Evolutionary conservation across 352 stramenopile species (phyloP).

Genomic region (Peronospora destructor): DNA sequence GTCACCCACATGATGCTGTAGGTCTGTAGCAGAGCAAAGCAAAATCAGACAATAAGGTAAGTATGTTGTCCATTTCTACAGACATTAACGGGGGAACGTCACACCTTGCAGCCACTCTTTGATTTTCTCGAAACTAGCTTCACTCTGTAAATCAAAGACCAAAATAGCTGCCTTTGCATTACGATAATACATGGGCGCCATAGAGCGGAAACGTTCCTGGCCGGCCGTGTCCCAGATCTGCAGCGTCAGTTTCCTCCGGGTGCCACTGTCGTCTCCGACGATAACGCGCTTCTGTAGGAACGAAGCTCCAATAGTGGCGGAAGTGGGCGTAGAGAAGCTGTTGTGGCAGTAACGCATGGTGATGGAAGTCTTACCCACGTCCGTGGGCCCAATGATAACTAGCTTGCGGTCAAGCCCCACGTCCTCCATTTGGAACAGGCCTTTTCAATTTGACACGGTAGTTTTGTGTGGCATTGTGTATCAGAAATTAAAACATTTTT

Average conservation of each 20-base stretch:
- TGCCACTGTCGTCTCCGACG: slow-evolving; percentile 39
- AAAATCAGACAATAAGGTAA: slow-evolving; percentile 3
- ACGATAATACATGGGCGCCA: slow-evolving; percentile 88
- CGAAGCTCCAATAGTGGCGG: slow-evolving; percentile 78
- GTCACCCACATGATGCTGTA: slow-evolving; percentile 69
- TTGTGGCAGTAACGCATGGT: slow-evolving; percentile 86
- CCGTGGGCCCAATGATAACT: slow-evolving; percentile 84
- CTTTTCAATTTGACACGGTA: neutral
- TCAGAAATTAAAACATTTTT: too few species aligned
- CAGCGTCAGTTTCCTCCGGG: slow-evolving; percentile 74
- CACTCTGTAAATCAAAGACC: slow-evolving; percentile 77
- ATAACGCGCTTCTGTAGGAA: slow-evolving; percentile 85
- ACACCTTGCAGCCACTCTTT: slow-evolving; percentile 80
- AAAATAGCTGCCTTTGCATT: slow-evolving; percentile 85
- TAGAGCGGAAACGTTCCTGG: slow-evolving; percentile 67
- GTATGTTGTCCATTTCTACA: neutral
- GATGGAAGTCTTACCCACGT: slow-evolving; percentile 86
- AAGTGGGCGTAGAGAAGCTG: slow-evolving; percentile 78
- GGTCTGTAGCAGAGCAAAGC: slow-evolving; percentile 28
- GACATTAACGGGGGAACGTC: neutral
- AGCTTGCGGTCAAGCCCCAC: slow-evolving; percentile 83
- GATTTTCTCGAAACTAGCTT: slow-evolving; percentile 79
- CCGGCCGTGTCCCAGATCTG: slow-evolving; percentile 77
- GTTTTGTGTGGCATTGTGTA: too few species aligned
- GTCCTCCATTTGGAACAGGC: slow-evolving; percentile 54